Evolutionary conservation across 2,329 filamentous ascomycete species (phyloP).

Genomic region (Moelleriella libera): DNA sequence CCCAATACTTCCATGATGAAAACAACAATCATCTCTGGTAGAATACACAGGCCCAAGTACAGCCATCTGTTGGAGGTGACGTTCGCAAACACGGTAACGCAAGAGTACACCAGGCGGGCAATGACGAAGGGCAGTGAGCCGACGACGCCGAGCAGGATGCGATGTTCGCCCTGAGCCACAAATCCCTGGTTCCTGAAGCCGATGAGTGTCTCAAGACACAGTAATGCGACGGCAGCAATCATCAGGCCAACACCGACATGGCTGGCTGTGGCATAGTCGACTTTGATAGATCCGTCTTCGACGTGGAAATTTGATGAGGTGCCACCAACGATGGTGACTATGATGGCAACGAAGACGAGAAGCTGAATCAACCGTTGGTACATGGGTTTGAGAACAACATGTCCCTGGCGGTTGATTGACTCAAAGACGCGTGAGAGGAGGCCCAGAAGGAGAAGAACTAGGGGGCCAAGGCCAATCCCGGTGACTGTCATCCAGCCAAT

Average conservation of each 20-base stretch:
- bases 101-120: slow-evolving; percentile 17
- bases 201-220: slow-evolving; percentile 24
- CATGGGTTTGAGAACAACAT: slow-evolving; percentile 13
- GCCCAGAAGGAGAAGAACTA: slow-evolving; percentile 28
- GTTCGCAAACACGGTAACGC: slow-evolving; percentile 13
- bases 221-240: slow-evolving; percentile 23
- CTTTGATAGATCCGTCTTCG: slow-evolving; percentile 8
- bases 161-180: slow-evolving; percentile 35
- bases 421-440: slow-evolving; percentile 24
- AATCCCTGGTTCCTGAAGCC: slow-evolving; percentile 21
- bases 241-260: slow-evolving; percentile 14
- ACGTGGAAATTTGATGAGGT: slow-evolving; percentile 11
- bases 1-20: slow-evolving; percentile 16
- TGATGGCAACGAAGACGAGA: slow-evolving; percentile 25
- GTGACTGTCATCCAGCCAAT: slow-evolving; percentile 18
- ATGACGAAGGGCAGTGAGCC: slow-evolving; percentile 18
- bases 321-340: slow-evolving; percentile 18
- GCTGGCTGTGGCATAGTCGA: slow-evolving; percentile 14
- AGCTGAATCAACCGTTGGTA: slow-evolving; percentile 22
- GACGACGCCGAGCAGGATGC: slow-evolving; percentile 31
- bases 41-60: slow-evolving; percentile 16
- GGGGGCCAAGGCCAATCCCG: slow-evolving; percentile 23
- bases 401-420: slow-evolving; percentile 27
- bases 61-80: slow-evolving; percentile 14
- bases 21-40: slow-evolving; percentile 19